Evolutionary conservation across 2,329 filamentous ascomycete genomes (phyloP), one percentile per base, ranked within the genome.

Genomic region (Aspergillus brasiliensis): DNA sequence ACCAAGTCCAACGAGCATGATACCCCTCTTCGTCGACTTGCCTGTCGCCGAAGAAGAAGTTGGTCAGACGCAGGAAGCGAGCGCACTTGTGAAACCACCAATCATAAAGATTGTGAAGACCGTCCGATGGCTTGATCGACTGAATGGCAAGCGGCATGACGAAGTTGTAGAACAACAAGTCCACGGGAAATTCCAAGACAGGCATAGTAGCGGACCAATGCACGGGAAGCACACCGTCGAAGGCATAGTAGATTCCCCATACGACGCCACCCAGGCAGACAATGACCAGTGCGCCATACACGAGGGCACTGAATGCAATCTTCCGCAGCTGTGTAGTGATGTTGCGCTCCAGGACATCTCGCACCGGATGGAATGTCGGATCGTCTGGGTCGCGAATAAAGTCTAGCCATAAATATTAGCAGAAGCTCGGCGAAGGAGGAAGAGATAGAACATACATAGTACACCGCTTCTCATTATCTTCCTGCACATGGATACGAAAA

Each of bases 321-420:
- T 99, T 99, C 58, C 94, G 88, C 34, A 99, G 85, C 76, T 99
- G 95, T 0, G 93, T 97, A 11, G 90, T 88, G 51, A 99, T 89
- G 67, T 90, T 96, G 34, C 95, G 88, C 75, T 99, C 95, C 17
- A 99, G 84, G 11, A 99, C 95, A 75, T 99, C 95, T 38, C 96
- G 91, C 5, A 99, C 94, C 0, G 95, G 95, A 73, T 99, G 95
- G 75, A 99, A 99, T 11, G 95, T 97, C 8, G 96, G 95, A 75
- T 99, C 95, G 75, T 99, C 96, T 6, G 95, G 95, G 75, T 99
- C 96, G 63, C 95, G 88, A 69, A 99, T 99, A 75, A 99, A 99
- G 80, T 97, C 89, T 91, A 25, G 53, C 7, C 8, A 34, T 49
- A 37, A 21, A 44, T 53, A 59, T 53, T 19, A 62, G 58, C 19